Conservation (phyloP, 768 basidiomycete species). For the Auricularia auricula-judae region DNA sequence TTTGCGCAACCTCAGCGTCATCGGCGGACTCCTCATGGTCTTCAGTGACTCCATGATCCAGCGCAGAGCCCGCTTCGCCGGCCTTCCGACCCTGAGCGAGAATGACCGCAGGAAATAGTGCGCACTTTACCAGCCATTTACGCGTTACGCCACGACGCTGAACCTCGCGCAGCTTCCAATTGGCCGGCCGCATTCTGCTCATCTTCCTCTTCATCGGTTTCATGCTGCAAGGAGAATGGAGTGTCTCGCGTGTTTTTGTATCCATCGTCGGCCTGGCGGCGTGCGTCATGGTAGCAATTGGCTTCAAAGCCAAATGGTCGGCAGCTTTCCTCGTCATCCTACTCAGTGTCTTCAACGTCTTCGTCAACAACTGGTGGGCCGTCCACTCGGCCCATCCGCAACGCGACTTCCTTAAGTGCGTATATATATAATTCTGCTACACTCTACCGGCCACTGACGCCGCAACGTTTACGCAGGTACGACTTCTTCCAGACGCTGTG, state of each 20-base stretch:
- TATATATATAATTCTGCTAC: conserved; percentile 8
- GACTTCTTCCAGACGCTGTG: conserved; percentile 99
- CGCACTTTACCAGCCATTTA: not conserved
- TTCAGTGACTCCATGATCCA: conserved; percentile 92
- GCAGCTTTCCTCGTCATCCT: conserved; percentile 90
- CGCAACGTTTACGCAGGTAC: conserved; percentile 41
- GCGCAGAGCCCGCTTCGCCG: conserved; percentile 81
- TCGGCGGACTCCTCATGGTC: conserved; percentile 98
- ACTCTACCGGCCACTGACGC: conserved; percentile 14
- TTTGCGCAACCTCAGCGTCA: conserved; percentile 96
- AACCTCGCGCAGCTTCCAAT: conserved; percentile 62
- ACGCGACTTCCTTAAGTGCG: conserved; percentile 94
- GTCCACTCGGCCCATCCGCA: conserved; percentile 88
- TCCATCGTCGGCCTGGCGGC: conserved; percentile 85
- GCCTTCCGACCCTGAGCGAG: conserved; percentile 81
- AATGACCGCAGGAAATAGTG: conserved; percentile 98
- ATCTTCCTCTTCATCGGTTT: conserved; percentile 99
- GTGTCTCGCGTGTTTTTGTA: conserved; percentile 71
- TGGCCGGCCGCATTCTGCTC: conserved; percentile 90
- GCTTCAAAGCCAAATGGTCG: conserved; percentile 99
- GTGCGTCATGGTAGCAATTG: conserved; percentile 92
- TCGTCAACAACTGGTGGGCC: conserved; percentile 98
- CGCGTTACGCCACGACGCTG: not conserved
- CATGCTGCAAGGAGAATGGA: conserved; percentile 89
- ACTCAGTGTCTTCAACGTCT: conserved; percentile 90